Evolutionary conservation across 257 asterid species (phyloP).

Genomic region (Ajuga chamaepitys): DNA sequence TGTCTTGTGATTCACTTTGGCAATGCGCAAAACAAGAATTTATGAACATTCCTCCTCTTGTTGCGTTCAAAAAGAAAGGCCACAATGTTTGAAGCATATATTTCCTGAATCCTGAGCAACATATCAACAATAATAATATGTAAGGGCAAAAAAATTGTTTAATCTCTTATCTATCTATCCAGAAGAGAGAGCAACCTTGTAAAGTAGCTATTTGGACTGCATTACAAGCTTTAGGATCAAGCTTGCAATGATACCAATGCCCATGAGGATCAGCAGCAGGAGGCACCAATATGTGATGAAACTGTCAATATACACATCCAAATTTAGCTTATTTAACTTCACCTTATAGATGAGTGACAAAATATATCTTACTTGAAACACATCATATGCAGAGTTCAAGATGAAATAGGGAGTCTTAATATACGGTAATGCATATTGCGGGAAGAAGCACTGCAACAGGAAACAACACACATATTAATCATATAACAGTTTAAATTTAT

Average conservation of each 20-base stretch:
- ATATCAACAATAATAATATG: neutral
- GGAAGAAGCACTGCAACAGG: slow-evolving; percentile 80
- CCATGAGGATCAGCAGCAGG: slow-evolving; percentile 87
- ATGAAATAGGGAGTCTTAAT: slow-evolving; percentile 76
- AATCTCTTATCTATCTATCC: neutral
- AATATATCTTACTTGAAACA: slow-evolving; percentile 64
- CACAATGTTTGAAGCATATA: slow-evolving; percentile 61
- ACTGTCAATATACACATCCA: slow-evolving; percentile 31
- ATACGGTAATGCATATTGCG: slow-evolving; percentile 67
- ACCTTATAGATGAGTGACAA: neutral
- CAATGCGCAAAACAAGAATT: slow-evolving; percentile 95
- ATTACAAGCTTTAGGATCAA: slow-evolving; percentile 49
- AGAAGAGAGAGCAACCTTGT: slow-evolving; percentile 50
- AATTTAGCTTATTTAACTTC: neutral
- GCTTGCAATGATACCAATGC: slow-evolving; percentile 84
- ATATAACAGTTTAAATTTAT: neutral
- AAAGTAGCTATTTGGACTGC: slow-evolving; percentile 46
- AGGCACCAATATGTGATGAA: slow-evolving; percentile 79
- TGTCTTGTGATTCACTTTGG: slow-evolving; percentile 82
- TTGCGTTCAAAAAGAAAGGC: slow-evolving; percentile 42
- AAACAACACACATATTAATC: neutral
- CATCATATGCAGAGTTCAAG: slow-evolving; percentile 89
- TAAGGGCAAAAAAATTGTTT: neutral
- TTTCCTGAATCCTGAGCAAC: slow-evolving; percentile 58
- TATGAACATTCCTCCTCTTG: slow-evolving; percentile 82